Conservation (phyloP, 257 asterid genomes). For the Solanum chiquidenum region DNA sequence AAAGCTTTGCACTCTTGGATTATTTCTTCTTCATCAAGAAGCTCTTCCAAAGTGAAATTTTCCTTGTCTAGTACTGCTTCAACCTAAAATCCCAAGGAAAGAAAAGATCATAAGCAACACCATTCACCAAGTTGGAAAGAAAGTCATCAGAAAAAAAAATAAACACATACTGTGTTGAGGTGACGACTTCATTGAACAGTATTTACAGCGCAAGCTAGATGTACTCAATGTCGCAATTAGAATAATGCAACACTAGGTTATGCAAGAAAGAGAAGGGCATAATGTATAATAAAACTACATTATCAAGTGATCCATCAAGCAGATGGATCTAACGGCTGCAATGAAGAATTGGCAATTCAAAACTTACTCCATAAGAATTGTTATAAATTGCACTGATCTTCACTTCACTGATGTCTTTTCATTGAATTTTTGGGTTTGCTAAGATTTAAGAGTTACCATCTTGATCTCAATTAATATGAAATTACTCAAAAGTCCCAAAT, state of each 20-base stretch:
- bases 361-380: background rate
- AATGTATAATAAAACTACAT: background rate
- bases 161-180: background rate
- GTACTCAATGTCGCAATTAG: background rate
- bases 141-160: background rate
- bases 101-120: background rate
- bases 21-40: conserved; percentile 96
- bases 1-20: conserved; percentile 99
- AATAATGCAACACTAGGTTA: background rate
- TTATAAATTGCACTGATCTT: background rate
- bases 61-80: conserved; percentile 94
- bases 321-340: background rate
- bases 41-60: conserved; percentile 82
- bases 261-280: background rate
- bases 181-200: background rate
- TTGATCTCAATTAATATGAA: background rate
- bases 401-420: background rate
- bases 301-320: background rate
- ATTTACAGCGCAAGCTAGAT: background rate
- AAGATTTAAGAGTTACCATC: background rate
- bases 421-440: background rate
- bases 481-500: background rate
- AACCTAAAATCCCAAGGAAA: conserved; percentile 37
- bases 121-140: background rate
- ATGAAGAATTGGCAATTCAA: background rate